These are phyloP conservation scores for Argentina anserina DNA, from an alignment of 306 rosid species.

Conservation along the genomic window DNA sequence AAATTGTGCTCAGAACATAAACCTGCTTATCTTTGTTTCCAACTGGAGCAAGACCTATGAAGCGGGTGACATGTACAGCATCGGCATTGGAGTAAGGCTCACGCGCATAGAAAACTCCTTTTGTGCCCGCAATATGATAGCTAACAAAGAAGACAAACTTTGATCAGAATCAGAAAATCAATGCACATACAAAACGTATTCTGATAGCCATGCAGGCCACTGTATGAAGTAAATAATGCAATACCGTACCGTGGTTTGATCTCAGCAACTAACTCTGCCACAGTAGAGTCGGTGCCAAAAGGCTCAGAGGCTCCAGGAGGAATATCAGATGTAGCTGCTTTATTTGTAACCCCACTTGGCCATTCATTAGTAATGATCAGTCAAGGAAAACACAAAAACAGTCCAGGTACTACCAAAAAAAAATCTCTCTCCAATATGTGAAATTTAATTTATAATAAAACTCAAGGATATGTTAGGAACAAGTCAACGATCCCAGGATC, in stretches of 20 bases:
- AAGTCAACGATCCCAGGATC: conserved; percentile 77
- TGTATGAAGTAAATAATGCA: background rate
- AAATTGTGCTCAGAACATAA: background rate
- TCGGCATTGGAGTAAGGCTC: conserved; percentile 87
- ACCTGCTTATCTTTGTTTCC: conserved; percentile 98
- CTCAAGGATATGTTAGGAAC: conserved; percentile 94
- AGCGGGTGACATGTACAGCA: conserved; percentile 89
- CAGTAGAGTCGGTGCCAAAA: conserved; percentile 51
- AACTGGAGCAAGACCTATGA: conserved; percentile 89
- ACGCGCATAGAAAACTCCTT: conserved; percentile 75
- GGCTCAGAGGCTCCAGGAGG: conserved; percentile 63
- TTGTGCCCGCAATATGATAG: conserved; percentile 89
- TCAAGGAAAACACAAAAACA: conserved; percentile 48
- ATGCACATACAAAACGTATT: background rate
- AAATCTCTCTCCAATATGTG: background rate
- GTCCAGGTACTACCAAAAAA: conserved; percentile 15
- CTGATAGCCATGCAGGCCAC: background rate
- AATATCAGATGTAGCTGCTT: conserved; percentile 49
- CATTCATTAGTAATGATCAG: conserved; percentile 73
- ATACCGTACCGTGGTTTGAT: conserved; percentile 83
- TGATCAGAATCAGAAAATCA: conserved; percentile 20
- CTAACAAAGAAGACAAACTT: conserved; percentile 43
- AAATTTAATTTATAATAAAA: conserved; percentile 4
- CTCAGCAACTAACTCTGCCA: conserved; percentile 80
- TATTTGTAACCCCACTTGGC: conserved; percentile 70